These are phyloP conservation scores for Mycena sp. DNA, from an alignment of 1,284 basidiomycete genomes.

Conservation along the genomic window DNA sequence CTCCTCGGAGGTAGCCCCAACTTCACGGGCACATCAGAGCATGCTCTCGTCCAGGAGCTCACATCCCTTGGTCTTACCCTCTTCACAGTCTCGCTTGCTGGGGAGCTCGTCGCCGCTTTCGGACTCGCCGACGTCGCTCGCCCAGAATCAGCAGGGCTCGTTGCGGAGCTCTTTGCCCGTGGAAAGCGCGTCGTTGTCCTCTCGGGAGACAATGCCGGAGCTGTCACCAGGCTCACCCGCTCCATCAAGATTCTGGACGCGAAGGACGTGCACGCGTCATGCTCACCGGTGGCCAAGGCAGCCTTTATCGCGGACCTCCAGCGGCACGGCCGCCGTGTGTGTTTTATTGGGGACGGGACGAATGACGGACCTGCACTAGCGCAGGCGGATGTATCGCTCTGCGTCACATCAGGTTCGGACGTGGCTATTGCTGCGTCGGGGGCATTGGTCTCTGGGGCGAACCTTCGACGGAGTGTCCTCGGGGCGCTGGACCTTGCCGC, in stretches of 20 bases:
- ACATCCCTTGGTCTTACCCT: slow-evolving; percentile 39
- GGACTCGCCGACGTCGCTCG: slow-evolving; percentile 61
- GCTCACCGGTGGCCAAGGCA: slow-evolving; percentile 62
- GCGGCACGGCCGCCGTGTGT: slow-evolving; percentile 37
- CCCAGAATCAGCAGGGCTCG: slow-evolving; percentile 50
- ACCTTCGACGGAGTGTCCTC: slow-evolving; percentile 49
- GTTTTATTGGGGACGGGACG: slow-evolving; percentile 59
- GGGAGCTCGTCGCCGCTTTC: slow-evolving; percentile 49
- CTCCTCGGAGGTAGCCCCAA: slow-evolving; percentile 48
- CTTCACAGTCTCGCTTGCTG: slow-evolving; percentile 47
- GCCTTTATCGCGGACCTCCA: slow-evolving; percentile 51
- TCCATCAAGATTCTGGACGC: slow-evolving; percentile 50
- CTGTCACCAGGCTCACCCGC: slow-evolving; percentile 58
- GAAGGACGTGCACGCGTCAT: slow-evolving; percentile 55
- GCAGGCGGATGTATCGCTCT: slow-evolving; percentile 58
- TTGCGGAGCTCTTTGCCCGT: slow-evolving; percentile 47
- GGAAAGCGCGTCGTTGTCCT: slow-evolving; percentile 58
- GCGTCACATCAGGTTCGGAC: slow-evolving; percentile 57
- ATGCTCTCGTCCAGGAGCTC: slow-evolving; percentile 12
- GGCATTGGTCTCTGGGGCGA: slow-evolving; percentile 33
- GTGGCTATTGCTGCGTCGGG: slow-evolving; percentile 55
- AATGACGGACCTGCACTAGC: slow-evolving; percentile 65
- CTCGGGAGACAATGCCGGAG: slow-evolving; percentile 62
- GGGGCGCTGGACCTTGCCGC: slow-evolving; percentile 53
- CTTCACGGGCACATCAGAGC: slow-evolving; percentile 30